Base-by-base conservation (phyloP, 768 basidiomycete genomes). In the Ramaria rubella region DNA sequence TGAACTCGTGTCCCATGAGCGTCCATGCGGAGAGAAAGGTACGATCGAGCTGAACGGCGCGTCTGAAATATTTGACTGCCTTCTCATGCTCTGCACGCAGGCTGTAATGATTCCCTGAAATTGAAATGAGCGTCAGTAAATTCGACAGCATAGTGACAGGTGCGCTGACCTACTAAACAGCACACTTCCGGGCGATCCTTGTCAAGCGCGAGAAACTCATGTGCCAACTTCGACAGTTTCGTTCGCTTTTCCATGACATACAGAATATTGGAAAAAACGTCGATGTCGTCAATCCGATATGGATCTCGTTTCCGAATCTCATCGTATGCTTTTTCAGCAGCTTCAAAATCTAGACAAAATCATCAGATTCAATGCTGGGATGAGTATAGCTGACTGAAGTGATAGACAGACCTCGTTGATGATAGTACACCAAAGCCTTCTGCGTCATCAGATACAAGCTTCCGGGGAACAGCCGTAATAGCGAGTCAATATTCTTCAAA, bases 21-120 rank as follows among this genome's bases (percentile, higher is more conserved):
- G 95, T 98, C 96, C 96, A 99, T 5, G 96, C 96, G 6, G 94
- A 90, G 44, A 98, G 78, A 71, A 94, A 98, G 1, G 89, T 94
- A 55, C 90, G 81, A 69, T 99, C 94, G 46, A 99, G 81, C 65
- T 94, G 87, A n/a, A 94, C 89, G 7, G 95, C 93, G 58, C 94
- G 81, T 60, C 87, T 80, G 72, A 98, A 98, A 70, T 97, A 97
- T 64, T 87, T 87, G 61, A 97, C 86, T 1, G 96, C 94, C 72
- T 95, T 94, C 68, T 92, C 92, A 69, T 97, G 94, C 65, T 98
- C 95, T 12, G 84, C 82, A 26, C 93, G 83, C 14, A 95, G 77
- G 6, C 94, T 96, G 72, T 94, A 95, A 66, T 97, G 93, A 65
- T 98, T 98, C n/a, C 96, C 95, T 99, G 62, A 8, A 33, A 42